Evolutionary conservation across 805 yeast species (phyloP).

Genomic region (Zygotorulaspora danielsina): DNA sequence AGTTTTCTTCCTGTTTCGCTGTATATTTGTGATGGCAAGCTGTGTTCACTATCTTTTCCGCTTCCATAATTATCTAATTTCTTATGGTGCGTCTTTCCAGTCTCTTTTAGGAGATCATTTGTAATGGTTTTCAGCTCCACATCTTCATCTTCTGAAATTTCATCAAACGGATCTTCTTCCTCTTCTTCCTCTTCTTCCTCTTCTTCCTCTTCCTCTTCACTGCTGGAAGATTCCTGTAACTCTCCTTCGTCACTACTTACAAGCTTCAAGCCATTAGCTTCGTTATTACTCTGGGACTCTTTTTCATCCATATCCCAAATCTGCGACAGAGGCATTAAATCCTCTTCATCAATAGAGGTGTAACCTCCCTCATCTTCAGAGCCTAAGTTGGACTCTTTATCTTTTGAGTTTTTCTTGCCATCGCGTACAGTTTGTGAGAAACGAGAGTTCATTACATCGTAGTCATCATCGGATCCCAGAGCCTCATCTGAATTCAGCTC

Average conservation of each 20-base stretch:
- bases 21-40: conserved; percentile 49
- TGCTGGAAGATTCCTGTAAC: conserved; percentile 11
- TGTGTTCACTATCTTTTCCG: conserved; percentile 63
- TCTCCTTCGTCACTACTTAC: conserved; percentile 24
- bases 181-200: conserved; percentile 27
- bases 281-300: conserved; percentile 19
- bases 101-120: conserved; percentile 36
- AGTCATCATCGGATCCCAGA: conserved; percentile 74
- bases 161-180: conserved; percentile 36
- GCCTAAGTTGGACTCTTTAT: conserved; percentile 28
- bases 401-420: conserved; percentile 39
- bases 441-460: conserved; percentile 57
- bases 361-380: conserved; percentile 60
- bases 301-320: conserved; percentile 81
- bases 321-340: conserved; percentile 73
- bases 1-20: conserved; percentile 40
- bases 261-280: conserved; percentile 21
- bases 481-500: conserved; percentile 87
- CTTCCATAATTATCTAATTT: conserved; percentile 49
- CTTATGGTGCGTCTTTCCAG: conserved; percentile 37
- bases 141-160: conserved; percentile 45
- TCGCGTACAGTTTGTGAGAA: conserved; percentile 68
- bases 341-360: conserved; percentile 69
- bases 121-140: conserved; percentile 51
- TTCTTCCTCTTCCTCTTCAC: conserved; percentile 6